phyloP scores from a whole-genome alignment of 192 early-diverging fungal species.

The Entomortierella lignicola region DNA sequence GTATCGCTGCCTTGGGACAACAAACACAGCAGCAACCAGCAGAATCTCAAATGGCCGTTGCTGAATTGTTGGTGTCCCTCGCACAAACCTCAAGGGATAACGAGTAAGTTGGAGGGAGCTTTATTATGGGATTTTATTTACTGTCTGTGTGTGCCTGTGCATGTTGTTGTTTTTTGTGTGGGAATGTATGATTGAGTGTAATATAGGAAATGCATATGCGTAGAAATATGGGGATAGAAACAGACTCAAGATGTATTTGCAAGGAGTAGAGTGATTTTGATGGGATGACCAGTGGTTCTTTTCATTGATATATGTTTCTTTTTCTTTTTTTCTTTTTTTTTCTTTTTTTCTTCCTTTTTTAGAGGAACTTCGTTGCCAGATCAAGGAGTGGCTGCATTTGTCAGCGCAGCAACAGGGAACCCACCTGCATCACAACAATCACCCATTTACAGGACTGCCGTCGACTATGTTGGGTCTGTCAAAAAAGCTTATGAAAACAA shows the following conservation, averaged over 20 bases:
- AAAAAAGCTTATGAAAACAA: constrained; percentile 47
- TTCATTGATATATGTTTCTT: no score
- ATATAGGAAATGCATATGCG: neutral
- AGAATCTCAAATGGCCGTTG: constrained; percentile 48
- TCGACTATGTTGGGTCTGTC: constrained; percentile 46
- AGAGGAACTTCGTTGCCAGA: constrained; percentile 8
- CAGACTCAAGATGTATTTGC: no score
- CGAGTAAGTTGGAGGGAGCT: no score
- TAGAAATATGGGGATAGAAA: no score
- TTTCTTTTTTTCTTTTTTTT: constrained; percentile 3
- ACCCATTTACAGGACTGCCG: constrained; percentile 34
- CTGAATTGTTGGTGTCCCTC: constrained; percentile 43
- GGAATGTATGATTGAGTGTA: neutral
- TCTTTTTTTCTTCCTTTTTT: neutral
- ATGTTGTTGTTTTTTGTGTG: no score
- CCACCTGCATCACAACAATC: constrained; percentile 21
- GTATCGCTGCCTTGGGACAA: constrained; percentile 30
- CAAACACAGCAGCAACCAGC: constrained; percentile 28
- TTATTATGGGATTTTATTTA: no score
- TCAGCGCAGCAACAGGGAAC: constrained; percentile 21
- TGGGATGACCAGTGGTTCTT: no score
- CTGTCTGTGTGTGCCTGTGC: no score
- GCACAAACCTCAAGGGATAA: constrained; percentile 19
- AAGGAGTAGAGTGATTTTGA: no score
- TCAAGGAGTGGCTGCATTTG: constrained; percentile 16